phyloP scores from a whole-genome alignment of 1,284 basidiomycete species.

The Anthracocystis setariae region DNA sequence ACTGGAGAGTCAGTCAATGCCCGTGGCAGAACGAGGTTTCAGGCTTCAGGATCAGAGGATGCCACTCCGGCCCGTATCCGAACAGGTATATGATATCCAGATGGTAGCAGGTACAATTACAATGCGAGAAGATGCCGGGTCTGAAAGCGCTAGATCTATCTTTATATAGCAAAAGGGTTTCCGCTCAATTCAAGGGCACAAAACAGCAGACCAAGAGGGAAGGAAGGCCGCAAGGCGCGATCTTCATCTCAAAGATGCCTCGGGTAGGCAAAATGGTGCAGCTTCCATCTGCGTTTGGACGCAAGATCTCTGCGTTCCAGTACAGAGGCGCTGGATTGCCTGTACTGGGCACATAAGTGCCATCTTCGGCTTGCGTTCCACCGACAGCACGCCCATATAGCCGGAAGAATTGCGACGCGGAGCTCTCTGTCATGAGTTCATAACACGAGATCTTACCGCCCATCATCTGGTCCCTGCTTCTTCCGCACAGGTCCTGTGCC shows the following conservation, averaged over 20 bases:
- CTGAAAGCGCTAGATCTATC: too few relatives aligned
- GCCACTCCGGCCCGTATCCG: too few relatives aligned
- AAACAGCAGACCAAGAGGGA: slow-evolving; percentile 45
- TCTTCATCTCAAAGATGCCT: slow-evolving; percentile 53
- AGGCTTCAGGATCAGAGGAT: too few relatives aligned
- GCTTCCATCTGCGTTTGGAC: slow-evolving; percentile 9
- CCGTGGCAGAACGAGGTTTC: too few relatives aligned
- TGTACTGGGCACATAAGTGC: slow-evolving; percentile 18
- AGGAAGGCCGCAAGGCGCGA: slow-evolving; percentile 51
- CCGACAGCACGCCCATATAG: slow-evolving; percentile 42
- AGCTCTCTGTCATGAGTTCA: slow-evolving; percentile 50
- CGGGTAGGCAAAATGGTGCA: slow-evolving; percentile 17
- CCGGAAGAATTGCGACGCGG: slow-evolving; percentile 45
- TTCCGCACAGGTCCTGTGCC: slow-evolving; percentile 34
- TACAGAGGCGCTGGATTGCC: slow-evolving; percentile 35
- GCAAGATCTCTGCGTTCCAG: slow-evolving; percentile 49
- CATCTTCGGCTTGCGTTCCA: slow-evolving; percentile 28
- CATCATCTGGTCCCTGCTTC: slow-evolving; percentile 32
- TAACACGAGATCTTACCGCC: slow-evolving; percentile 41
- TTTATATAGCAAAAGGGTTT: too few relatives aligned
- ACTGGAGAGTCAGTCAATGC: too few relatives aligned
- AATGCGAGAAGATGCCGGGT: too few relatives aligned
- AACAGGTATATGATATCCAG: too few relatives aligned
- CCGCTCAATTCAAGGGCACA: slow-evolving; percentile 20
- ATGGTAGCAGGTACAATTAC: too few relatives aligned